Conservation (phyloP, 495 filamentous ascomycete species). For the Cudoniella acicularis region DNA sequence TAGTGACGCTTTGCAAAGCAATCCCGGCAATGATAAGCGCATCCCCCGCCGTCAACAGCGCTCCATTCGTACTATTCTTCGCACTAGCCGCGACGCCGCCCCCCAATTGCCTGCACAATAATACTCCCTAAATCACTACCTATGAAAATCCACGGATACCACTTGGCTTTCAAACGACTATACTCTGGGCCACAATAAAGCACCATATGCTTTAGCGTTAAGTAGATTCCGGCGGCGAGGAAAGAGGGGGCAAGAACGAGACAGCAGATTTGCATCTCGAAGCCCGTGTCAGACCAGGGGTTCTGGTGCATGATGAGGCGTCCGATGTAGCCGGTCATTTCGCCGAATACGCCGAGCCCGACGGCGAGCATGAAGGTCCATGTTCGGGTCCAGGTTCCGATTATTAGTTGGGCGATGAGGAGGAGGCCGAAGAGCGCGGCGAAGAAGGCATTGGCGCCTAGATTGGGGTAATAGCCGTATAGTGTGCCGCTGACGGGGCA, state of each 20-base stretch:
- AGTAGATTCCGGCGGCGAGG: slow-evolving; percentile 31
- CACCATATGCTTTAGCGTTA: slow-evolving; percentile 58
- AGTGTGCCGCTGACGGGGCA: slow-evolving; percentile 61
- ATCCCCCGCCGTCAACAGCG: slow-evolving; percentile 27
- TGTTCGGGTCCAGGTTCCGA: not conserved
- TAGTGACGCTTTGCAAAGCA: slow-evolving; percentile 47
- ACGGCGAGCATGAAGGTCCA: slow-evolving; percentile 34
- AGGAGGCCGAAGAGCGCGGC: slow-evolving; percentile 48
- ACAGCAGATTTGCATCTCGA: slow-evolving; percentile 19
- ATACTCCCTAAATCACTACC: slow-evolving; percentile 58
- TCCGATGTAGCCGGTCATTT: slow-evolving; percentile 36
- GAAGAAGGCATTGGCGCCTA: slow-evolving; percentile 61
- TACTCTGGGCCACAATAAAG: slow-evolving; percentile 61
- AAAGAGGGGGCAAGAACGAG: slow-evolving; percentile 39
- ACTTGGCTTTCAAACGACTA: slow-evolving; percentile 47
- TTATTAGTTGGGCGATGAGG: slow-evolving; percentile 11
- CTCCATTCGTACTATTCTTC: slow-evolving; percentile 1
- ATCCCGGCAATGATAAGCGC: slow-evolving; percentile 52
- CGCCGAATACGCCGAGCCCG: slow-evolving; percentile 1
- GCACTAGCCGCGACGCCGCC: slow-evolving; percentile 50
- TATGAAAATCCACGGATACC: slow-evolving; percentile 52
- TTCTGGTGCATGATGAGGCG: slow-evolving; percentile 37
- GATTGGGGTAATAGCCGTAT: slow-evolving; percentile 63
- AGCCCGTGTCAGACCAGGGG: slow-evolving; percentile 32
- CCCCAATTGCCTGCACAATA: slow-evolving; percentile 56